These are phyloP conservation scores for Boletus pseudo-olivaceus DNA, from an alignment of 768 basidiomycete genomes.

Conservation along the genomic window DNA sequence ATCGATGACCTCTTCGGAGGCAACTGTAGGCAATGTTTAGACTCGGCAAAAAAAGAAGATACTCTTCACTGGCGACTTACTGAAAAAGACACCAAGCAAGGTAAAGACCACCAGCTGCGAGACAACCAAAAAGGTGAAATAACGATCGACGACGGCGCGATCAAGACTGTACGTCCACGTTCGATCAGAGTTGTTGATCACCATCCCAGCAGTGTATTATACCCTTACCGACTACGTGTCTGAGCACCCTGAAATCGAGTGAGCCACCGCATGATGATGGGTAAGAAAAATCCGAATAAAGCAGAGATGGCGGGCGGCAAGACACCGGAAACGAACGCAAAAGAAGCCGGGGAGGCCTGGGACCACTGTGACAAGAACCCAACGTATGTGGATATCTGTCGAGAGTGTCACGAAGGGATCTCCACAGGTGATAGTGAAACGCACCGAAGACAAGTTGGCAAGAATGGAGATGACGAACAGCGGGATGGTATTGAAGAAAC, in stretches of 20 bases:
- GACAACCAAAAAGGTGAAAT: constrained; percentile 91
- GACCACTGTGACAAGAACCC: constrained; percentile 75
- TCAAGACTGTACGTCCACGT: constrained; percentile 60
- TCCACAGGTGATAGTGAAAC: constrained; percentile 20
- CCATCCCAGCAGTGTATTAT: too few species aligned
- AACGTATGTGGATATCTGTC: constrained; percentile 52
- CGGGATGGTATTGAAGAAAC: constrained; percentile 94
- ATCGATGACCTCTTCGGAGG: constrained; percentile 40
- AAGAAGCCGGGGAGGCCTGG: constrained; percentile 55
- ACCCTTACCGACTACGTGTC: constrained; percentile 28
- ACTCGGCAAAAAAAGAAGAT: not conserved
- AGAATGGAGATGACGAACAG: constrained; percentile 85
- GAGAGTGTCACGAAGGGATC: constrained; percentile 3
- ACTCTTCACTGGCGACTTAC: constrained; percentile 40
- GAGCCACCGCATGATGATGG: constrained; percentile 86
- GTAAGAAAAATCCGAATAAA: constrained; percentile 86
- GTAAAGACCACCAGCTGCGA: constrained; percentile 95
- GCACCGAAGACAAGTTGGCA: constrained; percentile 82
- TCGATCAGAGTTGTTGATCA: not conserved
- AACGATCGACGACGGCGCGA: constrained; percentile 87
- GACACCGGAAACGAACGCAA: constrained; percentile 88
- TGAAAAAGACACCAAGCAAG: constrained; percentile 83
- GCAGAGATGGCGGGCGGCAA: constrained; percentile 87
- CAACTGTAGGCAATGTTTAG: constrained; percentile 17
- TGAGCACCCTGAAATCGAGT: constrained; percentile 61